phyloP scores from a whole-genome alignment of 1,284 basidiomycete species.

The Irpex lacteus region DNA sequence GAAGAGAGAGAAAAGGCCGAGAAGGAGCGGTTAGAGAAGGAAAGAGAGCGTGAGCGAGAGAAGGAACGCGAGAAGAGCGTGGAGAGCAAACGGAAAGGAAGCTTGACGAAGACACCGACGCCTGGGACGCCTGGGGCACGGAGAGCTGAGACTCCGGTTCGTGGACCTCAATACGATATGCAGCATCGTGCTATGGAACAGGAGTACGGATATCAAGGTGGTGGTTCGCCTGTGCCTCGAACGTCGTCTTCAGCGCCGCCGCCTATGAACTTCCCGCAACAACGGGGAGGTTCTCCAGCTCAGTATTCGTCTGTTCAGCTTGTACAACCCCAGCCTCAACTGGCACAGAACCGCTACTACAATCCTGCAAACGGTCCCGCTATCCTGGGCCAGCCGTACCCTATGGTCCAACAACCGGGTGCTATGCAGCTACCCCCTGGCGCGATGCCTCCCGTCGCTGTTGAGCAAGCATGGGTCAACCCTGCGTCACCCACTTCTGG shows the following conservation, averaged over 20 bases:
- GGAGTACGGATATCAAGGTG: slow-evolving; percentile 47
- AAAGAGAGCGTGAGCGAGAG: slow-evolving; percentile 42
- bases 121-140: slow-evolving; percentile 54
- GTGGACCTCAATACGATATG: slow-evolving; percentile 89
- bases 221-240: slow-evolving; percentile 7
- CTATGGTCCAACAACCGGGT: slow-evolving; percentile 16
- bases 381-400: slow-evolving; percentile 27
- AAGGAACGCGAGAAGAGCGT: slow-evolving; percentile 38
- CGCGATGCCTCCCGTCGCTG: slow-evolving; percentile 51
- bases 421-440: slow-evolving; percentile 49
- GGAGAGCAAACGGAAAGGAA: slow-evolving; percentile 38
- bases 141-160: slow-evolving; percentile 82
- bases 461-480: slow-evolving; percentile 31
- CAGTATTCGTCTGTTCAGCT: slow-evolving; percentile 25
- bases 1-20: slow-evolving; percentile 40
- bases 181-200: slow-evolving; percentile 91
- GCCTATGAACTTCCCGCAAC: slow-evolving; percentile 6
- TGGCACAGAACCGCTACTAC: slow-evolving; percentile 30
- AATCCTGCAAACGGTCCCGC: slow-evolving; percentile 25
- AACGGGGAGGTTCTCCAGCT: slow-evolving; percentile 11
- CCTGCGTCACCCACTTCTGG: slow-evolving; percentile 12
- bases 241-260: slow-evolving; percentile 24
- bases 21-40: slow-evolving; percentile 43
- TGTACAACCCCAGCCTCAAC: slow-evolving; percentile 35
- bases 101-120: slow-evolving; percentile 48